These are phyloP conservation scores for Glycine tomentella DNA, from an alignment of 306 rosid species.

Conservation along the genomic window DNA sequence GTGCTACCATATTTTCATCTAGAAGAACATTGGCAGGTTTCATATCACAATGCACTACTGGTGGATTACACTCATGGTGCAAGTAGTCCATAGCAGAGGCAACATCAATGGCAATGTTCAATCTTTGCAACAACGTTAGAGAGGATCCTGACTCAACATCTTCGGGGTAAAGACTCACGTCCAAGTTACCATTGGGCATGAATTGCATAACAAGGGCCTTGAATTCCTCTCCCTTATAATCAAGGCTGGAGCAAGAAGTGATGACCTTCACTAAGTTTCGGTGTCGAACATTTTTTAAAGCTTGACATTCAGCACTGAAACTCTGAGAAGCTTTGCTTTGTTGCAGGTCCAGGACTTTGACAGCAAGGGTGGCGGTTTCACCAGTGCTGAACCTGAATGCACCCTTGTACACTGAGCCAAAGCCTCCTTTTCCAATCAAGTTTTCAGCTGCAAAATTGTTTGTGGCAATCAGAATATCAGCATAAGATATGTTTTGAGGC, in stretches of 20 bases:
- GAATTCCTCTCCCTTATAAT: slow-evolving; percentile 52
- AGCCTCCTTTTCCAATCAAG: slow-evolving; percentile 82
- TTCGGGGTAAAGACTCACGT: slow-evolving; percentile 34
- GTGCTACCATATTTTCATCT: slow-evolving; percentile 58
- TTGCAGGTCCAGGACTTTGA: slow-evolving; percentile 57
- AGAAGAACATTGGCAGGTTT: slow-evolving; percentile 55
- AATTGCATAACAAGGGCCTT: slow-evolving; percentile 57
- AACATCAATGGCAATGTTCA: slow-evolving; percentile 53
- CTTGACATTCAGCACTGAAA: slow-evolving; percentile 57
- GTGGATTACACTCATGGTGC: slow-evolving; percentile 58
- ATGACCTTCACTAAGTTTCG: slow-evolving; percentile 52
- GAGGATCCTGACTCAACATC: slow-evolving; percentile 40
- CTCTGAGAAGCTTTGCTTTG: slow-evolving; percentile 53
- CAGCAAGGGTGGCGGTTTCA: slow-evolving; percentile 53
- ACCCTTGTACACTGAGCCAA: slow-evolving; percentile 82
- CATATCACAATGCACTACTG: slow-evolving; percentile 58
- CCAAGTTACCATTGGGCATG: slow-evolving; percentile 56
- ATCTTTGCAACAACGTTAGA: slow-evolving; percentile 47
- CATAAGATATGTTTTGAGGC: slow-evolving; percentile 53
- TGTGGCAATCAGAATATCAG: slow-evolving; percentile 79
- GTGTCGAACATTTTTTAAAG: slow-evolving; percentile 52
- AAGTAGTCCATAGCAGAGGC: slow-evolving; percentile 60
- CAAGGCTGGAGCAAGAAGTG: slow-evolving; percentile 56
- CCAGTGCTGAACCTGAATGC: slow-evolving; percentile 59
- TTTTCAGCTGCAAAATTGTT: slow-evolving; percentile 79